These are phyloP conservation scores for Astrocystis sublimbata DNA, from an alignment of 495 filamentous ascomycete genomes.

Conservation along the genomic window DNA sequence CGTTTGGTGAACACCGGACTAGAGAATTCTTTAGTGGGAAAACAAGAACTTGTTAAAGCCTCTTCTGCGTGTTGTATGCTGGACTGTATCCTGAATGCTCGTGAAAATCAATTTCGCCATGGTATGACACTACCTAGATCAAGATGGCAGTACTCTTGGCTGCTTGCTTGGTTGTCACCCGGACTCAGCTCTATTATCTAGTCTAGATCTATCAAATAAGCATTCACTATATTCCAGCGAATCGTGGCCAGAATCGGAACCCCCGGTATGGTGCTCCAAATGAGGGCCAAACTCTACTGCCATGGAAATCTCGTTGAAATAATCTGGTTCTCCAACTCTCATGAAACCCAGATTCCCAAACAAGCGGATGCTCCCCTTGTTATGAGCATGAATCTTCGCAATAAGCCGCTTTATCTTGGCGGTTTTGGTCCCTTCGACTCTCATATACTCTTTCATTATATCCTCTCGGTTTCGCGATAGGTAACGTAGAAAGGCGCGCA, in stretches of 20 bases:
- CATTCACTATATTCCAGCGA: constrained; percentile 1
- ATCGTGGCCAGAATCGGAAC: neutral
- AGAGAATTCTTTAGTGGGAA: too few species aligned
- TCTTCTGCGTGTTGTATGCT: too few species aligned
- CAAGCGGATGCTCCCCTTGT: constrained; percentile 42
- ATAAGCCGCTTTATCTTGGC: constrained; percentile 37
- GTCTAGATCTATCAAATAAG: constrained; percentile 7
- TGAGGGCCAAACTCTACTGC: constrained; percentile 29
- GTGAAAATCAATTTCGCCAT: too few species aligned
- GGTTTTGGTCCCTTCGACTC: neutral
- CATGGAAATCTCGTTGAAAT: constrained; percentile 53
- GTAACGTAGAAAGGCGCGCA: constrained; percentile 70
- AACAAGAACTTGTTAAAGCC: too few species aligned
- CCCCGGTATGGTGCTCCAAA: neutral
- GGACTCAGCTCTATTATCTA: neutral
- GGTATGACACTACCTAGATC: too few species aligned
- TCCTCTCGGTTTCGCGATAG: constrained; percentile 47
- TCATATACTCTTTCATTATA: constrained; percentile 62
- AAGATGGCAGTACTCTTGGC: too few species aligned
- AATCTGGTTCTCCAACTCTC: constrained; percentile 47
- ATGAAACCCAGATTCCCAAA: constrained; percentile 50
- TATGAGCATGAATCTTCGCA: constrained; percentile 48
- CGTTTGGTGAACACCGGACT: too few species aligned
- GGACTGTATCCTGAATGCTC: too few species aligned
- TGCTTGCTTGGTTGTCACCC: neutral